A percentile compares a stretch with the other conserved stretches of the same genome.
phyloP scores from a whole-genome alignment of 805 yeast genomes.

The Candida ovalis region DNA sequence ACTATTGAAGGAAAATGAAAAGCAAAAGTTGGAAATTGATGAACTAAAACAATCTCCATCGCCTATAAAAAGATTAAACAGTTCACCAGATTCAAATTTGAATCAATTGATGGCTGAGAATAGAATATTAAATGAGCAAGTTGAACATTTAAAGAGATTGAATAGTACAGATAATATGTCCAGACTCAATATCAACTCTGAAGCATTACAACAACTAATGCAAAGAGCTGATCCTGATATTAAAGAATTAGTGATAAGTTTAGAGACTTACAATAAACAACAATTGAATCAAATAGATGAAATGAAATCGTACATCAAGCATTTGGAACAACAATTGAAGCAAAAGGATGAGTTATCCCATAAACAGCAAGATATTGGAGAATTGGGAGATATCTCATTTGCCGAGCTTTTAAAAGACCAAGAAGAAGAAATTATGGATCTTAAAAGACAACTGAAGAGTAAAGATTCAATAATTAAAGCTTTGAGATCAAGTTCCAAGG shows the following conservation, averaged over 20 bases:
- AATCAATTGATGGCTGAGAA: slow-evolving; percentile 57
- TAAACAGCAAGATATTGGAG: too few species aligned
- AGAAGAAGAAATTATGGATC: slow-evolving; percentile 63
- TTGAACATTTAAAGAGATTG: slow-evolving; percentile 65
- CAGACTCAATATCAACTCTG: slow-evolving; percentile 51
- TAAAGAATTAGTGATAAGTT: slow-evolving; percentile 41
- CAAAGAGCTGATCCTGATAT: slow-evolving; percentile 30
- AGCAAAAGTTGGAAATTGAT: slow-evolving; percentile 51
- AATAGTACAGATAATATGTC: slow-evolving; percentile 39
- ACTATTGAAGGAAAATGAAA: slow-evolving; percentile 56
- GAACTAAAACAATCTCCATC: slow-evolving; percentile 25
- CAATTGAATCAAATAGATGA: slow-evolving; percentile 54
- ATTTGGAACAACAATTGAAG: slow-evolving; percentile 53
- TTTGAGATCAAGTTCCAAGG: slow-evolving; percentile 58
- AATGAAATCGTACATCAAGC: slow-evolving; percentile 53
- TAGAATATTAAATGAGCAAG: slow-evolving; percentile 56
- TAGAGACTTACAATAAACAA: slow-evolving; percentile 45
- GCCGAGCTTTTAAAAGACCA: slow-evolving; percentile 46
- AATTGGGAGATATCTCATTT: not conserved
- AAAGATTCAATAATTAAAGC: slow-evolving; percentile 80
- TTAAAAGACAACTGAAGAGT: slow-evolving; percentile 58
- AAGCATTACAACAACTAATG: slow-evolving; percentile 54
- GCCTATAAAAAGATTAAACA: not conserved
- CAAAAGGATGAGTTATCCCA: slow-evolving; percentile 7
- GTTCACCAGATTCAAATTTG: slow-evolving; percentile 12